Evolutionary conservation across 2,329 filamentous ascomycete genomes (phyloP), one percentile per base, ranked within the genome.

Genomic region (Arthrobotrys entomopaga): DNA sequence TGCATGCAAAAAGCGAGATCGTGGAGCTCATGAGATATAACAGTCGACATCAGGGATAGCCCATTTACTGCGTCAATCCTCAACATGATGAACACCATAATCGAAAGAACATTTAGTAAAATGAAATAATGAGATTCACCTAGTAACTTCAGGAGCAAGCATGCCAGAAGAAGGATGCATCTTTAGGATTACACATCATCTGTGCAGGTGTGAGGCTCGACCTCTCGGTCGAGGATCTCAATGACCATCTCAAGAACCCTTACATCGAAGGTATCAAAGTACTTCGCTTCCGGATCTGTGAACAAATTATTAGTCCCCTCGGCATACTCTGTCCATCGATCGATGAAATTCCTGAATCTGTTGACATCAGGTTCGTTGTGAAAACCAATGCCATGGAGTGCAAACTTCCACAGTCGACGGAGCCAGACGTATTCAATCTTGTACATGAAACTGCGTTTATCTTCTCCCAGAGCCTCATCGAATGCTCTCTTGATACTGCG

Each of bases 341-440:
- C 48, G 13, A 74, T 57, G 57, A 74, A 74, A 10, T 46, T 67
- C 7, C 57, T 26, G 34, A 74, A 64, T 22, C 63, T 50, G 4
- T 40, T 57, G n/a, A 67, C 11, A 29, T 67, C 63, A 13, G 19
- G 15, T 6, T 52, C 48, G 3, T 24, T 26, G 16, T 34, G 29
- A 22, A 74, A 43, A 2, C 40, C 24, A 16, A 74, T 6, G 11
- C 70, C 70, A 2, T 13, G n/a, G 24, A 15, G 6, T 5, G 63
- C 70, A 26, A 74, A 74, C 20, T 74, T 74, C 70, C 70, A 74
- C n/a, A 74, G 16, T 16, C 70, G 52, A 22, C 70, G 70, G 38
- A 74, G 66, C 70, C 70, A 74, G 50, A 64, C 58, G 19, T 74
- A 58, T 34, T 74, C 63, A n/a, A 54, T 22, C 43, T 66, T 67